Evolutionary conservation across 176 grass and related monocot species (phyloP), one percentile per base, ranked within the genome.

Genomic region (Oropetium thomaeum): DNA sequence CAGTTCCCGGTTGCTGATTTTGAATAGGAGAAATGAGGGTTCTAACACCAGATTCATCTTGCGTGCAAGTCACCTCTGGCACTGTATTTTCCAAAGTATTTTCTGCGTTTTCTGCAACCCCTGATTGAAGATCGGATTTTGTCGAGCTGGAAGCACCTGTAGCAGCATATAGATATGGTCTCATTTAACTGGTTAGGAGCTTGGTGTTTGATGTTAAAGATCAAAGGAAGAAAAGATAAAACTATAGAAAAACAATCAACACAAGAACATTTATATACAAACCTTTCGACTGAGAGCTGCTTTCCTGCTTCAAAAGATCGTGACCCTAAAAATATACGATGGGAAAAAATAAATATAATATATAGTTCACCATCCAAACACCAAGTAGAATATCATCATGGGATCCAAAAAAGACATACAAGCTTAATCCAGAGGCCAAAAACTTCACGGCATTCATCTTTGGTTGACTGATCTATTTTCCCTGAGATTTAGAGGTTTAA

Each of bases 401-500:
- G 49, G 49, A 39, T 35, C 19, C 60, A 79, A 37, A 69, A 44
- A 30, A 73, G 37, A 63, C 89, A 32, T 96, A 99, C 96, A 15
- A 86, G 78, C 76, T 81, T 95, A 78, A 88, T 77, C 96, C 92
- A 96, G 67, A 84, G 79, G 15, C 42, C 76, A n/a, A 89, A 95
- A 81, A 99, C 89, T 62, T 99, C 96, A 51, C 77, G 87, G 67
- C 96, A 99, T 92, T 99, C 96, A 54, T 99, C 96, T 84, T 87
- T 99, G 54, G 96, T 96, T 51, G 92, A 85, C 75, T 99, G 96
- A 34, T 99, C 96, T 88, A 99, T 99, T 76, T 88, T 99, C 81
- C 96, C 96, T 99, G 67, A 14, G 93, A 78, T 73, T 72, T 81
- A 33, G 6, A 70, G 4, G 30, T 31, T 77, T 79, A 19, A 70